These are phyloP conservation scores for Agrostemma githago DNA, from an alignment of 148 eudicot species.

Conservation along the genomic window DNA sequence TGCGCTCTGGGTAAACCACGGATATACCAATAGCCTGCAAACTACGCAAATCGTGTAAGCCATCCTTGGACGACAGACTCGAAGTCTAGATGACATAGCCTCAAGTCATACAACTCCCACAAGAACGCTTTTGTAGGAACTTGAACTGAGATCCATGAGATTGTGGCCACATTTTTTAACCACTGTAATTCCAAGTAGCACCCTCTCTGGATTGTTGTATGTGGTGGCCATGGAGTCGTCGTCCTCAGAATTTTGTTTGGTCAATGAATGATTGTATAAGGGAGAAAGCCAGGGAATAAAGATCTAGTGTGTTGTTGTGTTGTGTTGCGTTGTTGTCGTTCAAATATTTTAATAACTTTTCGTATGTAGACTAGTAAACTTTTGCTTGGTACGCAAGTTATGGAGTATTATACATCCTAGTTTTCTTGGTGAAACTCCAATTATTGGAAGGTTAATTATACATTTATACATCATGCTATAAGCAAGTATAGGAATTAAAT, in stretches of 20 bases:
- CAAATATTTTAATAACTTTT: background rate
- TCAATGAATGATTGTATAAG: background rate
- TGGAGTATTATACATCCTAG: background rate
- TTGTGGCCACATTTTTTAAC: too few species aligned
- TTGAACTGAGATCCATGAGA: too few species aligned
- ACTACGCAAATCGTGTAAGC: too few species aligned
- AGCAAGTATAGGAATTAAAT: background rate
- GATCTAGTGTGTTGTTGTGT: background rate
- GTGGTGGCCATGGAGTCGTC: background rate
- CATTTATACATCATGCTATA: background rate
- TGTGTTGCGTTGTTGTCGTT: background rate
- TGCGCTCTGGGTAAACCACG: too few species aligned
- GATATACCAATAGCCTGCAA: too few species aligned
- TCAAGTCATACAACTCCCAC: too few species aligned
- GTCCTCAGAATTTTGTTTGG: background rate
- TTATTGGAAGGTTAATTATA: conserved; percentile 4
- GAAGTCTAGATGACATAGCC: too few species aligned
- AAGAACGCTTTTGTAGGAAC: too few species aligned
- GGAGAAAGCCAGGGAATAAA: background rate
- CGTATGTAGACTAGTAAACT: background rate
- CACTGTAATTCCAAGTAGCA: too few species aligned
- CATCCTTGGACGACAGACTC: too few species aligned
- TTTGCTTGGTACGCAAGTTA: conserved; percentile 10
- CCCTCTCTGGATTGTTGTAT: too few species aligned
- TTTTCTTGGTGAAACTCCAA: background rate